Conservation (phyloP, 148 eudicot species). For the Camellia lanceoleosa region DNA sequence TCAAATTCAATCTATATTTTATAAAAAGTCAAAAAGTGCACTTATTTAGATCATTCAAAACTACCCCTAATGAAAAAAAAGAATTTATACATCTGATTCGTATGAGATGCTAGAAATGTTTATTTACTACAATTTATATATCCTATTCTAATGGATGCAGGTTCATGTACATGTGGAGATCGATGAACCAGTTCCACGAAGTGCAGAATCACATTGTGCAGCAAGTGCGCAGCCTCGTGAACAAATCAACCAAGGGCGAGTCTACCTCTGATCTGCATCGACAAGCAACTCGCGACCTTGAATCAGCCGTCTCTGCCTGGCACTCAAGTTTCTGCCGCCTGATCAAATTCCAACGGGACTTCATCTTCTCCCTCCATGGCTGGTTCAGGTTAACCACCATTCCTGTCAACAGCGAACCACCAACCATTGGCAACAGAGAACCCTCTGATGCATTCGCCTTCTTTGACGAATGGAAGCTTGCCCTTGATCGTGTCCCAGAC, state of each 20-base stretch:
- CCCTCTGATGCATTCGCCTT: conserved; percentile 53
- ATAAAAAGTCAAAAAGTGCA: too few species aligned
- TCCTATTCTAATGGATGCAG: conserved; percentile 35
- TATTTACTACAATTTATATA: too few species aligned
- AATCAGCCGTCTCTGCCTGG: conserved; percentile 91
- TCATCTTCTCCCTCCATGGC: conserved; percentile 79
- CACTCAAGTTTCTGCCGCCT: conserved; percentile 91
- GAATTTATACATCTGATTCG: too few species aligned
- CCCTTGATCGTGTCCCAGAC: conserved; percentile 85
- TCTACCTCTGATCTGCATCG: conserved; percentile 91
- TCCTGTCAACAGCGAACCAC: conserved; percentile 51
- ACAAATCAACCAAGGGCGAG: conserved; percentile 51
- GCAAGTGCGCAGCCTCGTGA: conserved; percentile 88
- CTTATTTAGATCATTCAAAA: too few species aligned
- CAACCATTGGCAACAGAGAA: conserved; percentile 28
- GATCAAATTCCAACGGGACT: conserved; percentile 76
- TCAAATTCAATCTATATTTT: too few species aligned
- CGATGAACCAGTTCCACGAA: conserved; percentile 90
- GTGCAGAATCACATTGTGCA: conserved; percentile 90
- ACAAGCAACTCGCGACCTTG: conserved; percentile 93
- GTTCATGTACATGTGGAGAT: conserved; percentile 98
- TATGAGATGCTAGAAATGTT: too few species aligned
- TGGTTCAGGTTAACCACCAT: conserved; percentile 81
- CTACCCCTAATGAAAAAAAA: too few species aligned
- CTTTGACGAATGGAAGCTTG: conserved; percentile 89